Percentiles rank a stretch among this genome's conserved stretches.
Conservation (phyloP, 2,329 filamentous ascomycete species). For the Curvularia lunata region DNA sequence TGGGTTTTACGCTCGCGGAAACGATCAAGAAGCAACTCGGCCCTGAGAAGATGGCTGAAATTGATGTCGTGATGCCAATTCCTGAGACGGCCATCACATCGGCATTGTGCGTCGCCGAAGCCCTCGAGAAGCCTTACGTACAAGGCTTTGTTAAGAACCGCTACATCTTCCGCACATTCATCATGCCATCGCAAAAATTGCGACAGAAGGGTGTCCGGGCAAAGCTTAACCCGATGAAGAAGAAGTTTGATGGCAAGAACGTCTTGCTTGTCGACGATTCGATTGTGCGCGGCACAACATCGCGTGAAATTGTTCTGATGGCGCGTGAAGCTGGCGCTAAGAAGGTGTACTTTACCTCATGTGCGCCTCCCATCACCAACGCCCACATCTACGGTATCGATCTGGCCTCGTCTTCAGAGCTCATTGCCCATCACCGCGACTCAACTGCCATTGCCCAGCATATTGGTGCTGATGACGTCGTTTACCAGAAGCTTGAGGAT, state of each 20-base stretch:
- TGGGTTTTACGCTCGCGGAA: conserved; percentile 82
- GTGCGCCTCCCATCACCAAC: conserved; percentile 80
- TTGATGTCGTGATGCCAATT: conserved; percentile 85
- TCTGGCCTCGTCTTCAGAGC: conserved; percentile 71
- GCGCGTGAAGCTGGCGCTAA: conserved; percentile 81
- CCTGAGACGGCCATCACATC: conserved; percentile 84
- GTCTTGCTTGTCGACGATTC: conserved; percentile 89
- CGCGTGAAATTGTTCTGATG: conserved; percentile 80
- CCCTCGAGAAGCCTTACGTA: conserved; percentile 76
- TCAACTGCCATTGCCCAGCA: conserved; percentile 66
- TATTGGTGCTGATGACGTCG: conserved; percentile 77
- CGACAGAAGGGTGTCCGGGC: conserved; percentile 86
- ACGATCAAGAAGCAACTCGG: conserved; percentile 72
- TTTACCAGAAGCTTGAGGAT: conserved; percentile 78
- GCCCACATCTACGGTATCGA: conserved; percentile 67
- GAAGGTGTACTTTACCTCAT: conserved; percentile 83
- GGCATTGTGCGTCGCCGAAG: conserved; percentile 75
- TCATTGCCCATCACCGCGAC: conserved; percentile 73
- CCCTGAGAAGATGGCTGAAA: conserved; percentile 72
- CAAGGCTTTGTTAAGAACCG: conserved; percentile 89
- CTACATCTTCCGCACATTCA: conserved; percentile 87
- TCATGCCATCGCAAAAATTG: conserved; percentile 80
- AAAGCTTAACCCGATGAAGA: conserved; percentile 85
- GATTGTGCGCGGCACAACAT: conserved; percentile 86
- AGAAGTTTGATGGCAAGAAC: conserved; percentile 80